These are phyloP conservation scores for Tubosaeta sp. DNA, from an alignment of 768 basidiomycete species.

Conservation along the genomic window DNA sequence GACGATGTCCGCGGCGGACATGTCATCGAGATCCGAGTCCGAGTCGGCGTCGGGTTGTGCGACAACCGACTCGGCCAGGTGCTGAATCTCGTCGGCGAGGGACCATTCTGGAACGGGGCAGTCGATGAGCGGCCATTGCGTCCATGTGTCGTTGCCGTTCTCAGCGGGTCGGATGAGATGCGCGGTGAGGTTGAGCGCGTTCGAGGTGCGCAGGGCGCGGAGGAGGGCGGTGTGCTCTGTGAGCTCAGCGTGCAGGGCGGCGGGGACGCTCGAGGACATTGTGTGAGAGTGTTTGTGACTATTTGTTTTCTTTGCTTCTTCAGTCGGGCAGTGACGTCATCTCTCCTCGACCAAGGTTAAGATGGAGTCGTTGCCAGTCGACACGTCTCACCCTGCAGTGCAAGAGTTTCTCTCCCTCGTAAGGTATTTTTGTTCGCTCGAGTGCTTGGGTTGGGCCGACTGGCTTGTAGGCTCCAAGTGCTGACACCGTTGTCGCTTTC, in stretches of 20 bases:
- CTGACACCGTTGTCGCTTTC: conserved; percentile 81
- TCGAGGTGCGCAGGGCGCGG: conserved; percentile 52
- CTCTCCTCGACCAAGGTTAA: neutral
- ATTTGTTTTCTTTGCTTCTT: conserved; percentile 3
- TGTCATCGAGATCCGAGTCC: conserved; percentile 31
- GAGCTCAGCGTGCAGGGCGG: conserved; percentile 57
- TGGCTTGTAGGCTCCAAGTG: conserved; percentile 62
- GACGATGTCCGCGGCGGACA: conserved; percentile 36
- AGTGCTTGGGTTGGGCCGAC: neutral
- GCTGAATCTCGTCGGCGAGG: conserved; percentile 62
- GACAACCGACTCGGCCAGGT: conserved; percentile 38
- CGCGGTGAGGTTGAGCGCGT: conserved; percentile 52
- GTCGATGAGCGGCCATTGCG: conserved; percentile 75
- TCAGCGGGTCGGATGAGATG: conserved; percentile 38
- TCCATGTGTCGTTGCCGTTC: conserved; percentile 50
- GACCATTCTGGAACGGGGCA: conserved; percentile 65
- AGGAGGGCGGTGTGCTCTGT: conserved; percentile 63
- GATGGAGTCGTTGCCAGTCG: conserved; percentile 58
- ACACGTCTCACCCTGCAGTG: conserved; percentile 56
- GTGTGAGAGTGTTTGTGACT: conserved; percentile 1
- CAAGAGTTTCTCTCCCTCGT: conserved; percentile 64
- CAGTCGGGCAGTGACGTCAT: conserved; percentile 13
- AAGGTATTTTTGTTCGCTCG: conserved; percentile 32
- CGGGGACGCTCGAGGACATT: conserved; percentile 36
- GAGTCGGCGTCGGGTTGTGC: conserved; percentile 15